Evolutionary conservation across 2,329 filamentous ascomycete species (phyloP).

Genomic region (Intubia oerlemansii): DNA sequence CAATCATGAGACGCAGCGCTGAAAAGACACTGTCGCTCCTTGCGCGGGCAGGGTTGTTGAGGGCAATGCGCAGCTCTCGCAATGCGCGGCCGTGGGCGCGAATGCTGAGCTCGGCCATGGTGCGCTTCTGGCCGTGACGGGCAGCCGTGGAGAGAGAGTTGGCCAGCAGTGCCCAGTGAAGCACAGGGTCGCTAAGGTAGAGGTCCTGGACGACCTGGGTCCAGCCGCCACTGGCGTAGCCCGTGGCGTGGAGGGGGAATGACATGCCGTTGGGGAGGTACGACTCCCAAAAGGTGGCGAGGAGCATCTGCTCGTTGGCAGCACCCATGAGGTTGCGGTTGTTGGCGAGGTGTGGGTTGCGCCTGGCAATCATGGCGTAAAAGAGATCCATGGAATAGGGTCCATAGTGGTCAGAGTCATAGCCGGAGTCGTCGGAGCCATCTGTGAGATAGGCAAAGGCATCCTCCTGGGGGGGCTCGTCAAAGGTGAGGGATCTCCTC

Average conservation of each 20-base stretch:
- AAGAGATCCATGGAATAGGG: background rate
- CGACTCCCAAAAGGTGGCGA: conserved; percentile 7
- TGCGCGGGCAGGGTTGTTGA: conserved; percentile 4
- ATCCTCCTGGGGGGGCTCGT: too few relatives aligned
- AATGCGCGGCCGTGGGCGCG: conserved; percentile 8
- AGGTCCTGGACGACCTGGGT: conserved; percentile 7
- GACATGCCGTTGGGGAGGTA: conserved; percentile 8
- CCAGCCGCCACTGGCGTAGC: conserved; percentile 8
- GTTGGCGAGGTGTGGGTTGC: too few relatives aligned
- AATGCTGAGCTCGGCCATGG: conserved; percentile 7
- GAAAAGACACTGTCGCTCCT: conserved; percentile 8
- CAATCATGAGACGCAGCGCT: conserved; percentile 9
- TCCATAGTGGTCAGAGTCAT: background rate
- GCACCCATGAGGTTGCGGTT: conserved; percentile 3
- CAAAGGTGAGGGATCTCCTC: too few relatives aligned
- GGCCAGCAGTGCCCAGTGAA: conserved; percentile 7
- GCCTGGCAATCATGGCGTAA: too few relatives aligned
- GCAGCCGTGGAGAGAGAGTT: conserved; percentile 7
- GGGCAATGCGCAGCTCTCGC: conserved; percentile 5
- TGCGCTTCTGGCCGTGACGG: conserved; percentile 2
- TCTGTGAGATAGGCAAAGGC: too few relatives aligned
- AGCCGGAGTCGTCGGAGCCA: background rate
- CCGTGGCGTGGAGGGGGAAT: conserved; percentile 4
- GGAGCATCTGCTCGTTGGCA: conserved; percentile 5
- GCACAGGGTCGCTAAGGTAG: conserved; percentile 6